Base-by-base conservation (phyloP, 2,329 filamentous ascomycete species). In the Clonostachys rhizophaga region DNA sequence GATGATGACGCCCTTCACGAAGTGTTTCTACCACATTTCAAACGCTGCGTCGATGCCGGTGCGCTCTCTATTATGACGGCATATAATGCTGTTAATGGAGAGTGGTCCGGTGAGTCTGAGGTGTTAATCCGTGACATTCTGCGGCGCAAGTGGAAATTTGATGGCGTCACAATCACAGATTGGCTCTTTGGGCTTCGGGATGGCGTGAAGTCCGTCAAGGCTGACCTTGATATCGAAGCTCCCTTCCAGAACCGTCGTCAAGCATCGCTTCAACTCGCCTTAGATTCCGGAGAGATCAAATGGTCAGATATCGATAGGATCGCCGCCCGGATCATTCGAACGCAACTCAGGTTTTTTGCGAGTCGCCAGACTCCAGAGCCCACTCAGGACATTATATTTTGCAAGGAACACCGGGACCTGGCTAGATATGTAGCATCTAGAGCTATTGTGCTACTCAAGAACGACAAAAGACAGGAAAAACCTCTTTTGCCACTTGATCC, bases 371-470 rank as follows among this genome's bases (percentile, higher is more conserved):
- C 33, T 4, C 6, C 9, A 4, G 33, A 43, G 2, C 51, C 47
- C 5, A 10, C 43, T 6, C 20, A 5, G 5, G 40, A 40, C 12
- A 44, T 54, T 14, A 49, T 58, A 3, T 56, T 57, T 17, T 53
- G 49, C 18, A 35, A 50, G 1, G 50, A 55, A 30, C 54, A 56
- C 40, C 46, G 50, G 2, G 13, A 43, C 2, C 48, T 58, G 13
- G 53, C 55, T 1, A 18, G 43, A 5, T 53, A 54, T 24, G 49
- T 47, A 2, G 52, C 53, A 2, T 14, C 24, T 8, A 49, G 49
- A 24, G 51, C 55, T 8, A 55, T 56, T 45, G 53, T 57, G 1
- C 33, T 58, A 14, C 40, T 58, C 9, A 54, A 53, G 50, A 58
- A 57, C 34, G 20, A 51, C 1, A 3, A 8, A 0, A 10, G 53